Evolutionary conservation across 1,139 yeast species (phyloP).

Genomic region (Meyerozyma elateridarum): DNA sequence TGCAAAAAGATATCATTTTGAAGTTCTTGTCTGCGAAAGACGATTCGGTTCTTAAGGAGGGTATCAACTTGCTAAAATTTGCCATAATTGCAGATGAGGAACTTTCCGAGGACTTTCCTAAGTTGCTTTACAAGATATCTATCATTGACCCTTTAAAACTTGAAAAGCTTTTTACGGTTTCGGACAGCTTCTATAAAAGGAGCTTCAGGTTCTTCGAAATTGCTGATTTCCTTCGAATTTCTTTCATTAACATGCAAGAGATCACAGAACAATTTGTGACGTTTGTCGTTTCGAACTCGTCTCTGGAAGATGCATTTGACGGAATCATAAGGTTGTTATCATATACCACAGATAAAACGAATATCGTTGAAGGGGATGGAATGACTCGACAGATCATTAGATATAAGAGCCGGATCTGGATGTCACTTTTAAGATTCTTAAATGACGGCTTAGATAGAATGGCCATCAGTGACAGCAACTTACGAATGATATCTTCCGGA

Average conservation of each 20-base stretch:
- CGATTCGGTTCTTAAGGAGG: conserved; percentile 27
- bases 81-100: conserved; percentile 38
- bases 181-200: conserved; percentile 23
- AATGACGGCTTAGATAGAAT: conserved; percentile 23
- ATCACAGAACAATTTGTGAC: conserved; percentile 21
- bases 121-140: conserved; percentile 24
- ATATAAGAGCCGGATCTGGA: conserved; percentile 26
- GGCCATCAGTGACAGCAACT: conserved; percentile 32
- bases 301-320: conserved; percentile 26
- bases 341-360: conserved; percentile 28
- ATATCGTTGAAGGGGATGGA: conserved; percentile 27
- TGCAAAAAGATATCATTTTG: conserved; percentile 31
- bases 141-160: conserved; percentile 25
- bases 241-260: conserved; percentile 25
- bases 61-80: conserved; percentile 32
- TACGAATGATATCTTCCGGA: conserved; percentile 23
- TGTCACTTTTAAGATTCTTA: conserved; percentile 27
- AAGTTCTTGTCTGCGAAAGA: conserved; percentile 31
- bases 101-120: conserved; percentile 21
- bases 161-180: conserved; percentile 25
- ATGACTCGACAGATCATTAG: conserved; percentile 34
- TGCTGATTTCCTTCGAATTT: conserved; percentile 33
- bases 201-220: conserved; percentile 22
- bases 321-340: conserved; percentile 25
- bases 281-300: conserved; percentile 20